Conservation (phyloP, 768 basidiomycete genomes). For the Agrocybe chaxingu region DNA sequence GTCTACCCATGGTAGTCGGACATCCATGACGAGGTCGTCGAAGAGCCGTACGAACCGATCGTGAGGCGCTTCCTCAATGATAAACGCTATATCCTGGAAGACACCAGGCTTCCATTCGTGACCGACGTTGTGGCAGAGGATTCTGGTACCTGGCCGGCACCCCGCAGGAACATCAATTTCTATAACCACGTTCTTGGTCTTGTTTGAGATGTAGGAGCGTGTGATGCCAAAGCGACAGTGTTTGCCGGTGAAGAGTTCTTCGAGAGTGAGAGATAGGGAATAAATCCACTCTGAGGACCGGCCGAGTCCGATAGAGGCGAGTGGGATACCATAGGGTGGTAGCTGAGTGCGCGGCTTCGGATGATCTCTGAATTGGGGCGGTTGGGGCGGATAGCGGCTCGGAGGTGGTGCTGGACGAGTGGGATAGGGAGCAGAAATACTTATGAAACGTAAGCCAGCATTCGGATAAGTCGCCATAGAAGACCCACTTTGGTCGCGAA, state of each 20-base stretch:
- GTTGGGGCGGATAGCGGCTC: slow-evolving; percentile 5
- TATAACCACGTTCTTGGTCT: slow-evolving; percentile 51
- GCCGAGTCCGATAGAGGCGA: slow-evolving; percentile 38
- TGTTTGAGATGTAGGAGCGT: slow-evolving; percentile 47
- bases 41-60: slow-evolving; percentile 53
- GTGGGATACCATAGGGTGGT: slow-evolving; percentile 33
- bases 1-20: slow-evolving; percentile 57
- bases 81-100: slow-evolving; percentile 65
- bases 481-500: not conserved
- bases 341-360: slow-evolving; percentile 6
- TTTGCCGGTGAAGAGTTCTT: slow-evolving; percentile 59
- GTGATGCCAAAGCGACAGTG: slow-evolving; percentile 58
- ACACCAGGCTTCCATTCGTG: slow-evolving; percentile 56
- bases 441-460: too few relatives aligned
- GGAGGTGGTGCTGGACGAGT: slow-evolving; percentile 4
- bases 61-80: slow-evolving; percentile 59
- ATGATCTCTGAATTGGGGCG: slow-evolving; percentile 3
- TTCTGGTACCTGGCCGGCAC: slow-evolving; percentile 56
- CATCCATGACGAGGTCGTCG: slow-evolving; percentile 53
- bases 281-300: slow-evolving; percentile 64
- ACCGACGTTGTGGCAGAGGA: slow-evolving; percentile 62
- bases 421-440: slow-evolving; percentile 1
- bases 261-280: slow-evolving; percentile 55
- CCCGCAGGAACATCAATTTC: slow-evolving; percentile 61
- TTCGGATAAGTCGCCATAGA: too few relatives aligned